Base-by-base conservation (phyloP, 352 stramenopile genomes). In the Phytopythium kandeliae region DNA sequence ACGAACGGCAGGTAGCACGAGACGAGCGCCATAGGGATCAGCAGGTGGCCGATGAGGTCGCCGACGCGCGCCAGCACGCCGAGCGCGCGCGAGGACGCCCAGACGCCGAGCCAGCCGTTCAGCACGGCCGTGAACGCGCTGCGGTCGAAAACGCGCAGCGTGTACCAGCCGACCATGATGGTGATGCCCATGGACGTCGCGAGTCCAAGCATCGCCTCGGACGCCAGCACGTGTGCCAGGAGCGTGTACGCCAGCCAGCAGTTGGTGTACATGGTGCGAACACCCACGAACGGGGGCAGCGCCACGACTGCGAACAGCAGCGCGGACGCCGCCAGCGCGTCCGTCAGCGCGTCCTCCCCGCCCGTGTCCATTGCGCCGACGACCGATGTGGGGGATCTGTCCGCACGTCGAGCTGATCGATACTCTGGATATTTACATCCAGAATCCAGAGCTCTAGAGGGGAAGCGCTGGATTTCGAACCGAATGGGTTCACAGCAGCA, bases 131-230 rank as follows among this genome's bases (percentile, higher is more conserved):
- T 85, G 63, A 92, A 92, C 4, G 78, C 79, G 40, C 71, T 78
- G 34, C 82, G 77, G 54, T 92, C 82, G 54, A 89, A 89, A 15
- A 88, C 57, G n/a, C 82, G 79, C 40, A 92, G 64, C 28, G 77
- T 81, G 65, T 90, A 91, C 82, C 82, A 92, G 13, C 79, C 78
- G 46, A 89, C 78, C 82, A 92, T 92, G 58, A 92, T 82, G 31
- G 82, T 90, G 63, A 85, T 82, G 31, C 82, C 78, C 69, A 88
- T 88, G 36, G 82, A 85, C 17, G 82, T 89, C 28, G 80, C 73
- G 28, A 92, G 79, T 50, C 78, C 82, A 16, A 86, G 68, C 36
- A 74, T 74, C 5, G 77, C 73, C 31, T 84, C 60, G 12, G 78
- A 88, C 30, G 65, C 63, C 24, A 82, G 41, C 47, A 78, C 15